Evolutionary conservation across 805 yeast genomes (phyloP), one percentile per base, ranked within the genome.

Genomic region (Pichia rugopelliculosa): DNA sequence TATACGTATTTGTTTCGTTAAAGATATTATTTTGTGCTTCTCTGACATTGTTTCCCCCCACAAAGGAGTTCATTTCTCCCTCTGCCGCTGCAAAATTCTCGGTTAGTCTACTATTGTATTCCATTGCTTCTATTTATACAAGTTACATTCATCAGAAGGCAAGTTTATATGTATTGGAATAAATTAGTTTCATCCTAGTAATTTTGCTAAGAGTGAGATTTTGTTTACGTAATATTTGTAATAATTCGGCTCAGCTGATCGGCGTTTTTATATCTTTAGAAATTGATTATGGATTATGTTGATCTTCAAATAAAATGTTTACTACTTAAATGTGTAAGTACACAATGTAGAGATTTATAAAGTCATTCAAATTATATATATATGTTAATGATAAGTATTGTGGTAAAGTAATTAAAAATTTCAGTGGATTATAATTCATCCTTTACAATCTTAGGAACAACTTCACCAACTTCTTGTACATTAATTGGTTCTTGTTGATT

Each of bases 371-470:
- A 30, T 27, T 30, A 30, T 30, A 30, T 30, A 30, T 30, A 30
- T 30, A 7, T 15, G 18, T n/a, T n/a, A 11, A 25, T 15, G 27
- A 39, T 24, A 17, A 39, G 4, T 12, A 7, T 25, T 20, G 21
- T n/a, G 21, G 2, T 7, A 17, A n/a, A 21, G 11, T 20, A 27
- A 27, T 12, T 18, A 21, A 36, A 25, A 4, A 25, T 36, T 24
- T 13, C 12, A 24, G 13, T 3, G 17, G 34, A 20, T 44, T 36
- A 47, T 18, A 50, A 33, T 42, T 46, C 54, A 39, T 45, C 52
- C 23, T 42, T 51, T 3, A 21, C 38, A 20, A 43, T 9, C 4
- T 33, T 46, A 18, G 21, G 46, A 20, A 25, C 24, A 24, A 26
- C 20, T 30, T 45, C 47, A 18, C 21, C 41, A 11, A 24, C 33